phyloP scores from a whole-genome alignment of 73 alveolate genomes.

The Stentor coeruleus region DNA sequence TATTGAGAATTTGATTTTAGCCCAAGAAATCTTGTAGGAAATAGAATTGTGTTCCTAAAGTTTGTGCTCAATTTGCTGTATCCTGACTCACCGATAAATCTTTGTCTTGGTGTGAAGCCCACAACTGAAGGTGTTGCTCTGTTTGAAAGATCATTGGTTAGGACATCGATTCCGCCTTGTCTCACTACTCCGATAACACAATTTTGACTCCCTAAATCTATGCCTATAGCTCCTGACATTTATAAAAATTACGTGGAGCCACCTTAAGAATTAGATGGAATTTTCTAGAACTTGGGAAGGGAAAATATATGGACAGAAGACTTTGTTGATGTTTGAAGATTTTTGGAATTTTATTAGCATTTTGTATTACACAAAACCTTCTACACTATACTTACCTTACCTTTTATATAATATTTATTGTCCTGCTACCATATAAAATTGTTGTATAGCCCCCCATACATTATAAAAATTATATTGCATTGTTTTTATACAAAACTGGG shows the following conservation, averaged over 20 bases:
- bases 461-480: no score
- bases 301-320: background rate
- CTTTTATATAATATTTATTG: no score
- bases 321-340: background rate
- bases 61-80: conserved; percentile 53
- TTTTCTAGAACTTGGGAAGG: background rate
- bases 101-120: conserved; percentile 67
- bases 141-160: conserved; percentile 70
- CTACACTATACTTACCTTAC: no score
- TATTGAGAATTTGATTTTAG: conserved; percentile 60
- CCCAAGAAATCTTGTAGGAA: conserved; percentile 64
- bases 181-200: conserved; percentile 76
- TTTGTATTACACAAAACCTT: no score
- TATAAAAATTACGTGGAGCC: conserved; percentile 3
- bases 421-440: no score
- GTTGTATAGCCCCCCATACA: no score
- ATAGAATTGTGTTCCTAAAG: conserved; percentile 64
- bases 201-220: conserved; percentile 77
- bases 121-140: conserved; percentile 67
- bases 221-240: conserved; percentile 64
- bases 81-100: conserved; percentile 78
- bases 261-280: background rate
- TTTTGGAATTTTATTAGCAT: no score
- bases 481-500: no score
- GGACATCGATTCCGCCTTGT: conserved; percentile 75